Conservation (phyloP, 257 asterid species). For the Salvia hispanica region DNA sequence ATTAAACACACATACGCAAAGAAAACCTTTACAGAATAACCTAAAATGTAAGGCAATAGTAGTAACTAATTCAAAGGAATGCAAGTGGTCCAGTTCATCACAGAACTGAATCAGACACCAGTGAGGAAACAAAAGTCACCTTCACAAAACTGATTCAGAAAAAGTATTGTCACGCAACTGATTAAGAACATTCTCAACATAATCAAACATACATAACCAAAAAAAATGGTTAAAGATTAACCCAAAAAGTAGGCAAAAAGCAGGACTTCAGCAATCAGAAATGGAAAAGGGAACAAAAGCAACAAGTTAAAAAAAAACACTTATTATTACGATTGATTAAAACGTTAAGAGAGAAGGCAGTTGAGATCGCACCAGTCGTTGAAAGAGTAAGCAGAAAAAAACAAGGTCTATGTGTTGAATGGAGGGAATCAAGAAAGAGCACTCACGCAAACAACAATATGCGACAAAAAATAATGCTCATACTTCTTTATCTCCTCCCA, state of each 20-base stretch:
- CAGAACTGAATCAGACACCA: not conserved
- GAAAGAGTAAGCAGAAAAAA: not conserved
- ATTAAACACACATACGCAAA: not conserved
- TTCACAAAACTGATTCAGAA: not conserved
- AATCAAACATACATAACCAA: not conserved
- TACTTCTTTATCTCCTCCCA: slow-evolving; percentile 1
- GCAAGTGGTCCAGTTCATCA: not conserved
- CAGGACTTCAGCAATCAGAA: slow-evolving; percentile 5
- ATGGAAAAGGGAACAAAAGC: not conserved
- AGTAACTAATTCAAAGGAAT: not conserved
- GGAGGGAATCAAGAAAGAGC: not conserved
- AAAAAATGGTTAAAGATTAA: not conserved
- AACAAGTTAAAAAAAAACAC: not conserved
- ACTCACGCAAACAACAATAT: not conserved
- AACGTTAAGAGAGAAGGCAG: slow-evolving; percentile 25
- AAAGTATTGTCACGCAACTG: not conserved
- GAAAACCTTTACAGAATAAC: not conserved
- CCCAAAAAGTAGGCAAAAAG: too few relatives aligned
- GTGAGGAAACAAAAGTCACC: not conserved
- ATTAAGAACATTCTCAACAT: not conserved
- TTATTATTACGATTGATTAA: slow-evolving; percentile 2
- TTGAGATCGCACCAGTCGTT: slow-evolving; percentile 7
- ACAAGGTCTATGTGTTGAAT: not conserved
- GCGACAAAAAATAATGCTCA: slow-evolving; percentile 2
- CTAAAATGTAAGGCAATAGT: not conserved